A percentile compares a stretch with the other conserved stretches of the same genome.
phyloP scores from a whole-genome alignment of 2,329 filamentous ascomycete species.

The Fusarium tuaranense region DNA sequence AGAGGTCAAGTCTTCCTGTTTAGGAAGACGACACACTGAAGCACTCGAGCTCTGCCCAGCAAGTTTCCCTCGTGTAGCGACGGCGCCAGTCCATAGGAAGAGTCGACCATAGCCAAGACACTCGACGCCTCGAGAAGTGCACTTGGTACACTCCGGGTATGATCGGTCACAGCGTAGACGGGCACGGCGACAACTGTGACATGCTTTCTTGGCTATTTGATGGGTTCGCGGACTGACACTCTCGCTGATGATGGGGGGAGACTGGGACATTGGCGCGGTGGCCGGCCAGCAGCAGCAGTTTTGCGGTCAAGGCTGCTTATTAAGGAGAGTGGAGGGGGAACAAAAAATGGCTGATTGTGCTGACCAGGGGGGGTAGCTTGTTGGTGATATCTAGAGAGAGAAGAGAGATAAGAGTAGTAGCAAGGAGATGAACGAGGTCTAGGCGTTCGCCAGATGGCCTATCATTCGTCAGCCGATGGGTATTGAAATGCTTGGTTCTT shows the following conservation, averaged over 20 bases:
- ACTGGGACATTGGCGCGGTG: constrained; percentile 32
- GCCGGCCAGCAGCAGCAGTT: not conserved
- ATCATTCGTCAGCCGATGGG: constrained; percentile 22
- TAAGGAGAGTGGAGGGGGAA: constrained; percentile 10
- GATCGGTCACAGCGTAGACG: constrained; percentile 65
- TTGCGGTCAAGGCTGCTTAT: constrained; percentile 26
- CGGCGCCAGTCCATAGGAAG: constrained; percentile 63
- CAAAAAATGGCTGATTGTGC: not conserved
- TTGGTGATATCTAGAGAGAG: not conserved
- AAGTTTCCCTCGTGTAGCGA: constrained; percentile 56
- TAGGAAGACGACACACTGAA: constrained; percentile 36
- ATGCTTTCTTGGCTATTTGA: constrained; percentile 48
- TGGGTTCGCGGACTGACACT: constrained; percentile 16
- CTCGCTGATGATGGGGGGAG: constrained; percentile 30
- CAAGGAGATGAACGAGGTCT: constrained; percentile 5
- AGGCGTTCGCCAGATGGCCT: constrained; percentile 10
- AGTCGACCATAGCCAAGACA: constrained; percentile 66
- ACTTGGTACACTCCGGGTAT: constrained; percentile 63
- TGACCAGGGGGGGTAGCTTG: constrained; percentile 2
- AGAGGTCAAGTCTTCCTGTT: constrained; percentile 21
- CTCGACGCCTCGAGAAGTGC: constrained; percentile 58
- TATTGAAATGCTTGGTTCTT: constrained; percentile 25
- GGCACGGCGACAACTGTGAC: constrained; percentile 65
- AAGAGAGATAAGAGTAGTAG: not conserved
- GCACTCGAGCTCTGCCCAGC: constrained; percentile 52